Evolutionary conservation across 2,329 filamentous ascomycete species (phyloP).

Genomic region (Xylariales sp.): DNA sequence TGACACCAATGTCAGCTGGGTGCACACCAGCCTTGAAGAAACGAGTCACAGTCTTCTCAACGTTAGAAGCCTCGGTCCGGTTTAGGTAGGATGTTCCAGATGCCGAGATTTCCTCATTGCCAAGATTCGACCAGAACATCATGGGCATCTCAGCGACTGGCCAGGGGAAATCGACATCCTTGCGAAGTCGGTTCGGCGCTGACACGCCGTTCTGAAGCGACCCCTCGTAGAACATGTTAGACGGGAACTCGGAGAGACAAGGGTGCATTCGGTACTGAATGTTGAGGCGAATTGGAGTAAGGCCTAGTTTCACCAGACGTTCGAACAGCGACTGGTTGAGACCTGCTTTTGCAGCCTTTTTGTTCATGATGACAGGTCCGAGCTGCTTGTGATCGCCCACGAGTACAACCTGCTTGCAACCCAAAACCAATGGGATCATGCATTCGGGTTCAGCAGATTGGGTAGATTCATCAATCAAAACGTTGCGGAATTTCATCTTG

Average conservation of each 20-base stretch:
- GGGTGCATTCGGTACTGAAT: slow-evolving; percentile 99
- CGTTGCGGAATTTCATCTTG: slow-evolving; percentile 98
- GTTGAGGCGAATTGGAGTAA: slow-evolving; percentile 86
- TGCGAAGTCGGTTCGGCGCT: slow-evolving; percentile 78
- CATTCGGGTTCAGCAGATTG: slow-evolving; percentile 98
- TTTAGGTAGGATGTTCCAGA: slow-evolving; percentile 98
- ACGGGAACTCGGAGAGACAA: slow-evolving; percentile 93
- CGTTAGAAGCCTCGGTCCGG: slow-evolving; percentile 92
- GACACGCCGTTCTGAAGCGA: slow-evolving; percentile 96
- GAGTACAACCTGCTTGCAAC: slow-evolving; percentile 98
- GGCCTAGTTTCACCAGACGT: slow-evolving; percentile 86
- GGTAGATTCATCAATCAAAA: slow-evolving; percentile 96
- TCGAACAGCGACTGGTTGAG: slow-evolving; percentile 98
- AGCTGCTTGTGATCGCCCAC: slow-evolving; percentile 98
- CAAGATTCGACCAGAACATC: slow-evolving; percentile 99
- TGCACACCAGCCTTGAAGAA: slow-evolving; percentile 99
- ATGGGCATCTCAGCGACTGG: slow-evolving; percentile 90
- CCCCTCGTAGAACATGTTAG: slow-evolving; percentile 99
- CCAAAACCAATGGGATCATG: slow-evolving; percentile 95
- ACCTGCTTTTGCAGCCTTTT: slow-evolving; percentile 96
- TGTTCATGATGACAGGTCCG: slow-evolving; percentile 99
- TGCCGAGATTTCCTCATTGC: slow-evolving; percentile 96
- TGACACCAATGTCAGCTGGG: slow-evolving; percentile 89
- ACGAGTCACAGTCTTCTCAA: slow-evolving; percentile 96
- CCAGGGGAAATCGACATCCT: slow-evolving; percentile 97